phyloP scores from a whole-genome alignment of 1,284 basidiomycete genomes.

The Macrocystidia cucumis region DNA sequence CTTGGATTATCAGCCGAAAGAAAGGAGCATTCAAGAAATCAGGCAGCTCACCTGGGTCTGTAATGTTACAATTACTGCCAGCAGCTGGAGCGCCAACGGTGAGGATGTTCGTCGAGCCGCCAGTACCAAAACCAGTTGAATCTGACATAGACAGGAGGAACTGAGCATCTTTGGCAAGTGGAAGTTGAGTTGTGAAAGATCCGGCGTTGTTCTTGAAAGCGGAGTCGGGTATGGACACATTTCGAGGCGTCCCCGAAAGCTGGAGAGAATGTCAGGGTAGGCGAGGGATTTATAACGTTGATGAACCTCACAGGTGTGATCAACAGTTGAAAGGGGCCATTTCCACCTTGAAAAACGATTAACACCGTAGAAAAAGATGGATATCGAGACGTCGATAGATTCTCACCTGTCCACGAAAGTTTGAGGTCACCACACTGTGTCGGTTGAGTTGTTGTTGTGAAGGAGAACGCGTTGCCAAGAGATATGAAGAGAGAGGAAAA shows the following conservation, averaged over 20 bases:
- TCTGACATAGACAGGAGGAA: conserved; percentile 68
- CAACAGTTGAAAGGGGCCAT: conserved; percentile 49
- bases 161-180: conserved; percentile 27
- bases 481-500: too few relatives aligned
- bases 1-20: conserved; percentile 13
- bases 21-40: conserved; percentile 2
- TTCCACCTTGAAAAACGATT: conserved; percentile 39
- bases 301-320: conserved; percentile 48
- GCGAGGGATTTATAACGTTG: conserved; percentile 3
- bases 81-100: conserved; percentile 41
- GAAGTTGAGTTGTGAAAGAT: conserved; percentile 40
- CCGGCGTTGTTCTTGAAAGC: conserved; percentile 49
- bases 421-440: conserved; percentile 54
- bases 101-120: conserved; percentile 48
- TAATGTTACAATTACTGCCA: conserved; percentile 46
- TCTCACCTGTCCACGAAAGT: conserved; percentile 57
- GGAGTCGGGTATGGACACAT: conserved; percentile 47
- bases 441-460: conserved; percentile 33
- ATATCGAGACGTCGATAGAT: too few relatives aligned
- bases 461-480: conserved; percentile 53
- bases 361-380: conserved; percentile 3
- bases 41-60: conserved; percentile 27
- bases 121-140: conserved; percentile 55
- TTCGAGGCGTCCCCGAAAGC: conserved; percentile 45
- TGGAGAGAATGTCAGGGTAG: conserved; percentile 15